phyloP scores from a whole-genome alignment of 257 asterid species.

The Scutellaria barbata region DNA sequence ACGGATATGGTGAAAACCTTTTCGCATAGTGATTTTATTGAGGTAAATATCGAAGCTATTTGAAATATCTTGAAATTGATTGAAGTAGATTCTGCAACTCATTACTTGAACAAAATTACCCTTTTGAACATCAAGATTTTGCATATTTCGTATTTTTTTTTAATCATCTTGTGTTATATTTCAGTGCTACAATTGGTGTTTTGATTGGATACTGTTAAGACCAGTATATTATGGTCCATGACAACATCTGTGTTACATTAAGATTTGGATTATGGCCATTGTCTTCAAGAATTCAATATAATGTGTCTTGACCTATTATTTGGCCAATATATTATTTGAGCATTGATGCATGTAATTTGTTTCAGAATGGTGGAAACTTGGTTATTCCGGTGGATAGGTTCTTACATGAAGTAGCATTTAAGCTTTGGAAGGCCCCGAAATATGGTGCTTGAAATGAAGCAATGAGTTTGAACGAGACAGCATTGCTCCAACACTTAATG shows the following conservation, averaged over 20 bases:
- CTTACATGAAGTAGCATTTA: slow-evolving; percentile 86
- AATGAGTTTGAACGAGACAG: not conserved
- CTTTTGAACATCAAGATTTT: not conserved
- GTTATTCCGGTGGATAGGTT: slow-evolving; percentile 82
- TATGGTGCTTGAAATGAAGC: slow-evolving; percentile 78
- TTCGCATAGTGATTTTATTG: slow-evolving; percentile 62
- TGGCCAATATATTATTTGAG: not conserved
- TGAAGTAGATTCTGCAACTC: not conserved
- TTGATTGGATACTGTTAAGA: no score
- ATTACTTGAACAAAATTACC: not conserved
- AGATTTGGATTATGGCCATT: not conserved
- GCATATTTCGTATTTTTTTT: not conserved
- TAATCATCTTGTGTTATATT: not conserved
- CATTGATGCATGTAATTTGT: not conserved
- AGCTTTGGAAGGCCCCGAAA: slow-evolving; percentile 97
- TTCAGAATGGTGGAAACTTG: slow-evolving; percentile 79
- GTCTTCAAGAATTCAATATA: not conserved
- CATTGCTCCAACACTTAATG: not conserved
- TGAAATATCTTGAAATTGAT: not conserved
- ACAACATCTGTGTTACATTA: no score
- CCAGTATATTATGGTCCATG: no score
- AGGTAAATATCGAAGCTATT: slow-evolving; percentile 45
- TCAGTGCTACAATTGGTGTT: no score
- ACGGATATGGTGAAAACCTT: slow-evolving; percentile 68
- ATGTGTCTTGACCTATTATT: not conserved